Percentiles rank a stretch among this genome's conserved stretches.
Conservation (phyloP, 495 filamentous ascomycete species). For the Filosporella fistucella region DNA sequence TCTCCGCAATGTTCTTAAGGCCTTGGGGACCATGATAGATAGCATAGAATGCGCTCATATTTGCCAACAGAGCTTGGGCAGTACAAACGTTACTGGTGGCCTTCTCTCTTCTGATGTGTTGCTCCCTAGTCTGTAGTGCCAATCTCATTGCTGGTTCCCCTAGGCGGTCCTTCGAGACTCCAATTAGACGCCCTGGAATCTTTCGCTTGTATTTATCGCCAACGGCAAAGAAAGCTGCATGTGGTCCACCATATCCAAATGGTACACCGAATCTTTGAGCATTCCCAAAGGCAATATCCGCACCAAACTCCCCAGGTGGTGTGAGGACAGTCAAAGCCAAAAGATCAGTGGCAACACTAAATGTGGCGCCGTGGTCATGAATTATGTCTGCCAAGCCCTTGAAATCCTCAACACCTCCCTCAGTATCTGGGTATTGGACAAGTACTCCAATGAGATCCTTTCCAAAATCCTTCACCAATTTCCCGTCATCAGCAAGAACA, state of each 20-base stretch:
- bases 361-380: slow-evolving; percentile 74
- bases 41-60: slow-evolving; percentile 98
- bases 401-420: slow-evolving; percentile 78
- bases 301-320: slow-evolving; percentile 92
- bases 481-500: slow-evolving; percentile 56
- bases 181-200: slow-evolving; percentile 90
- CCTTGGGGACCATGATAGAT: slow-evolving; percentile 91
- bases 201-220: slow-evolving; percentile 91
- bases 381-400: slow-evolving; percentile 66
- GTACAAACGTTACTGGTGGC: slow-evolving; percentile 99
- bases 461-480: slow-evolving; percentile 65
- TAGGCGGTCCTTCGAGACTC: slow-evolving; percentile 87
- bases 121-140: slow-evolving; percentile 90
- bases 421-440: slow-evolving; percentile 92
- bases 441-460: slow-evolving; percentile 87
- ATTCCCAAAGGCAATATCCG: slow-evolving; percentile 95
- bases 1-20: slow-evolving; percentile 78
- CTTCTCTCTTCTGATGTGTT: slow-evolving; percentile 97
- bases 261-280: slow-evolving; percentile 95
- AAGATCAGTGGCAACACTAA: slow-evolving; percentile 89
- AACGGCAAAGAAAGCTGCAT: slow-evolving; percentile 96
- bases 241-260: slow-evolving; percentile 90
- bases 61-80: slow-evolving; percentile 89
- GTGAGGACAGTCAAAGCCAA: slow-evolving; percentile 85
- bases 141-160: slow-evolving; percentile 83